phyloP scores from a whole-genome alignment of 1,139 yeast species.

The Nakaseomyces sp. region DNA sequence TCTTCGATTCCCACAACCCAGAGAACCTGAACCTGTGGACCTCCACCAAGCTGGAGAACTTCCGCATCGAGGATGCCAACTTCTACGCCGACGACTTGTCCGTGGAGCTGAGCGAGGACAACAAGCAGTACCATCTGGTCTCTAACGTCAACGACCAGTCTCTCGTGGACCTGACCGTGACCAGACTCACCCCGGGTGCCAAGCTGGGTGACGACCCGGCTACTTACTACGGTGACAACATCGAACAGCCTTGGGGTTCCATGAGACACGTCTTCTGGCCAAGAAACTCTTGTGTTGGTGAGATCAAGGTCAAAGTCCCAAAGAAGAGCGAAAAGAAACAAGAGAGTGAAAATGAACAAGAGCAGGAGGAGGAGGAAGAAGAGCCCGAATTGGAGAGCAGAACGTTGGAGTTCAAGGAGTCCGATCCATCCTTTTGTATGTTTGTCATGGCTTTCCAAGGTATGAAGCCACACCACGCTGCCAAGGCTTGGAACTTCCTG shows the following conservation, averaged over 20 bases:
- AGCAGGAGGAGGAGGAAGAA: slow-evolving; percentile 11
- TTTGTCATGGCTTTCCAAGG: slow-evolving; percentile 98
- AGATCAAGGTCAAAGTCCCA: slow-evolving; percentile 34
- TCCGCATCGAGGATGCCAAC: slow-evolving; percentile 65
- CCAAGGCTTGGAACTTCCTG: slow-evolving; percentile 90
- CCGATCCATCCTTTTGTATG: slow-evolving; percentile 55
- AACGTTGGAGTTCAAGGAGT: slow-evolving; percentile 18
- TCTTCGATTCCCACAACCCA: slow-evolving; percentile 40
- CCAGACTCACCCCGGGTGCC: slow-evolving; percentile 65
- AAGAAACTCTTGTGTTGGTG: slow-evolving; percentile 62
- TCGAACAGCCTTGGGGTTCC: slow-evolving; percentile 85
- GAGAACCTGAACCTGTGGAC: slow-evolving; percentile 54
- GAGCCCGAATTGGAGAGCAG: slow-evolving; percentile 16
- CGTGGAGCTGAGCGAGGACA: slow-evolving; percentile 53
- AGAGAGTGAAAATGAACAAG: slow-evolving; percentile 18
- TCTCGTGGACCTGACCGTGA: slow-evolving; percentile 59
- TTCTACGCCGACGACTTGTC: slow-evolving; percentile 67
- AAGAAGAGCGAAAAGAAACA: slow-evolving; percentile 5
- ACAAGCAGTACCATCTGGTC: slow-evolving; percentile 47
- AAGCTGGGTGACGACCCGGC: slow-evolving; percentile 85
- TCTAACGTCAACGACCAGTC: slow-evolving; percentile 63
- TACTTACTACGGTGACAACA: slow-evolving; percentile 77
- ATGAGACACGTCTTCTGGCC: slow-evolving; percentile 98
- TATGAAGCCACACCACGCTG: slow-evolving; percentile 99
- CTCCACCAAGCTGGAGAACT: slow-evolving; percentile 78